Evolutionary conservation across 768 basidiomycete species (phyloP), one percentile per base, ranked within the genome.

Genomic region (Dendrothele bispora): DNA sequence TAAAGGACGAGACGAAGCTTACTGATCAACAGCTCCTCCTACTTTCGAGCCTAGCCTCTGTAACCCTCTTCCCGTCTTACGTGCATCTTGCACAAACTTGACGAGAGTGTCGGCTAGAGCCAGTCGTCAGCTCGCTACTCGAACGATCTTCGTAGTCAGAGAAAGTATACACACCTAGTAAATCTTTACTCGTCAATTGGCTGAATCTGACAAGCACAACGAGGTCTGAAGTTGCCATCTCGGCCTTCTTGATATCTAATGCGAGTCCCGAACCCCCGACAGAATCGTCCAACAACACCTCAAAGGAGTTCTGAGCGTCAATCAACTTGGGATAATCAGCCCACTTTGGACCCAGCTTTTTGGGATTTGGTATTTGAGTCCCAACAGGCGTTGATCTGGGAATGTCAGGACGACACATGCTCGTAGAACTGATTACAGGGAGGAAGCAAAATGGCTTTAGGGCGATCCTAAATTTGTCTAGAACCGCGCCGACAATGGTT

Each of bases 191-290:
- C 48, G 55, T 66, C 40, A 79, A 60, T 8, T 72, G 63, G 49
- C 78, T 80, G 45, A 61, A 54, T 29, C 63, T 63, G 7, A 80
- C 75, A 24, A 79, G 60, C 12, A 67, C 61, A 10, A 68, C 56
- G 34, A 79, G 68, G 49, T 79, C 78, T 39, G 48, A 61, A 6
- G 74, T 76, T n/a, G 75, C 78, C 68, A 80, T 75, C 45, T 80
- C 74, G 21, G 77, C 71, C 58, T 70, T 73, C 57, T 75, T 64
- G 46, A 79, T 69, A 21, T 74, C 71, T 21, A 75, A 57, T 7
- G 73, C 69, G 17, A 79, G 52, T 17, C 61, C 63, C 1, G 72
- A 68, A 2, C 69, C 64, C 3, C 73, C 72, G 0, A 68, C 64
- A 0, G 71, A 61, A 41, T 71, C 68, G 34, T 64, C 73, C 5